phyloP scores from a whole-genome alignment of 495 filamentous ascomycete genomes.

The Pseudoneurospora amorphoporcata region DNA sequence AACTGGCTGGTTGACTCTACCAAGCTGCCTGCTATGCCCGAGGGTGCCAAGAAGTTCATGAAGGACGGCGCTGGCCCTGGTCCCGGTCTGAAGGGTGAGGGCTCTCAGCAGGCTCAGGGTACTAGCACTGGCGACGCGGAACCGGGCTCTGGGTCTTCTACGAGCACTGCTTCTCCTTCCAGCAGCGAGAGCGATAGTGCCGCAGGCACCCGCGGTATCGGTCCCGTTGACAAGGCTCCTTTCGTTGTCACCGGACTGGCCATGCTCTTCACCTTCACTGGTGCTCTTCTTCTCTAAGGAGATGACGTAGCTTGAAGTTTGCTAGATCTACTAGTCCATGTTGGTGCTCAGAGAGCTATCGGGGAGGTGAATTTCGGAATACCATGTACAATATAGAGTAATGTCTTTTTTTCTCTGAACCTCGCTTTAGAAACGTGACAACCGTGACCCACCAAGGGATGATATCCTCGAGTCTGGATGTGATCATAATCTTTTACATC shows the following conservation, averaged over 20 bases:
- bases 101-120: slow-evolving; percentile 59
- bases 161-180: slow-evolving; percentile 26
- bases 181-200: slow-evolving; percentile 23
- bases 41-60: slow-evolving; percentile 55
- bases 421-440: background rate
- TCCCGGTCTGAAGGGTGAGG: slow-evolving; percentile 58
- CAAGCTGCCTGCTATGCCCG: slow-evolving; percentile 66
- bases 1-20: slow-evolving; percentile 63
- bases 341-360: background rate
- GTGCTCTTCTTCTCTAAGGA: slow-evolving; percentile 46
- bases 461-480: background rate
- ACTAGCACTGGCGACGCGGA: slow-evolving; percentile 50
- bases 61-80: slow-evolving; percentile 61
- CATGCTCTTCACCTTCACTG: slow-evolving; percentile 50
- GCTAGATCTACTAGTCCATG: background rate
- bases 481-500: background rate
- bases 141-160: slow-evolving; percentile 49
- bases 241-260: slow-evolving; percentile 45
- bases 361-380: background rate
- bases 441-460: background rate
- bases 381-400: background rate
- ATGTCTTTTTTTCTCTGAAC: background rate
- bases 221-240: slow-evolving; percentile 43
- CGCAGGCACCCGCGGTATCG: slow-evolving; percentile 23
- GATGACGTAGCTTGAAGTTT: background rate